phyloP scores from a whole-genome alignment of 1,284 basidiomycete species.

The Puccinia novopanici region DNA sequence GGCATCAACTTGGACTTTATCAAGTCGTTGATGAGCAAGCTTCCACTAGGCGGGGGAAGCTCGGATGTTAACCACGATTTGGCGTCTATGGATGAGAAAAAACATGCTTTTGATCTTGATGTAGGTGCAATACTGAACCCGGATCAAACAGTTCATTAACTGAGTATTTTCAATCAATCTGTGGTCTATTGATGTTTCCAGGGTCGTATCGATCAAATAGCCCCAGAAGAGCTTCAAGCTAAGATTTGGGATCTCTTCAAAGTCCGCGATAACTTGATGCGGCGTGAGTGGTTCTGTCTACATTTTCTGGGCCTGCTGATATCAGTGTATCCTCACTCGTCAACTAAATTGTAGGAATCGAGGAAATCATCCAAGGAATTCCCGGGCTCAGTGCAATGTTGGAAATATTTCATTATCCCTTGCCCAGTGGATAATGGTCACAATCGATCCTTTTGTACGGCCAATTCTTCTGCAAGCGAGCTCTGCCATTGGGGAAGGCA shows the following conservation, averaged over 20 bases:
- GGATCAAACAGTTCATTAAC: conserved; percentile 69
- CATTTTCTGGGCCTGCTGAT: background rate
- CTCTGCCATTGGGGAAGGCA: conserved; percentile 44
- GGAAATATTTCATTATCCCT: conserved; percentile 42
- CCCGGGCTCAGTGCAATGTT: conserved; percentile 33
- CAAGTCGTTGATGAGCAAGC: conserved; percentile 53
- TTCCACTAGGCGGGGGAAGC: conserved; percentile 40
- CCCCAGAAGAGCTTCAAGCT: conserved; percentile 79
- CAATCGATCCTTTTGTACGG: conserved; percentile 43
- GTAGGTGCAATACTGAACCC: conserved; percentile 62
- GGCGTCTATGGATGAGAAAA: conserved; percentile 61
- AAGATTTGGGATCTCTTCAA: conserved; percentile 81
- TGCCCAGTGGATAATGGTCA: conserved; percentile 46
- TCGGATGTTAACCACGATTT: conserved; percentile 55
- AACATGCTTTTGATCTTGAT: conserved; percentile 65
- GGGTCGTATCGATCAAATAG: conserved; percentile 70
- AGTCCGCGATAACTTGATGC: conserved; percentile 72
- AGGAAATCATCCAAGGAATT: conserved; percentile 47
- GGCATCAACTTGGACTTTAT: conserved; percentile 58
- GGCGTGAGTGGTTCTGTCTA: conserved; percentile 23
- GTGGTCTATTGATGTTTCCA: conserved; percentile 36
- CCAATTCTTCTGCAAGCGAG: conserved; percentile 46
- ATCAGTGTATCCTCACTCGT: background rate
- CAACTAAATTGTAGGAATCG: conserved; percentile 13
- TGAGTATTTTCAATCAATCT: conserved; percentile 62